phyloP scores from a whole-genome alignment of 495 filamentous ascomycete species.

The Amorphotheca resinae region DNA sequence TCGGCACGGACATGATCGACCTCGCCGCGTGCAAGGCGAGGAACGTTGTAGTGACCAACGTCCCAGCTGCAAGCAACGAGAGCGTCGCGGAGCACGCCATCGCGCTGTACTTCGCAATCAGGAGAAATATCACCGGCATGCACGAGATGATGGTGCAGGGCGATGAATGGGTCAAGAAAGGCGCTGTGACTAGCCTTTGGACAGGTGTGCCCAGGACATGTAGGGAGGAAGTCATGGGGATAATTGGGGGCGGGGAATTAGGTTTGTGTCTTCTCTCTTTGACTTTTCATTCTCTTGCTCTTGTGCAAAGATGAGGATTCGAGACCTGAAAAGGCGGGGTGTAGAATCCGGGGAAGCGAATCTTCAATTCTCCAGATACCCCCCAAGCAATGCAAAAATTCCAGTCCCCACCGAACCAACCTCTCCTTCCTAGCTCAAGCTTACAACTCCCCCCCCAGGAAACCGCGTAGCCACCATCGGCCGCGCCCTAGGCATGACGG shows the following conservation, averaged over 20 bases:
- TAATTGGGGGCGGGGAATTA: constrained; percentile 41
- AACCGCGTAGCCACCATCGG: constrained; percentile 23
- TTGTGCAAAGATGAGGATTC: too few relatives aligned
- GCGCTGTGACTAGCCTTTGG: constrained; percentile 22
- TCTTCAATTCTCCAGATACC: too few relatives aligned
- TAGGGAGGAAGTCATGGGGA: constrained; percentile 30
- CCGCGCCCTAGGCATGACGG: constrained; percentile 35
- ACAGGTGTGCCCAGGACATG: constrained; percentile 27
- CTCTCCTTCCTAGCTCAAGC: too few relatives aligned
- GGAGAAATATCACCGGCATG: constrained; percentile 34
- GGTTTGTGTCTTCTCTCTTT: constrained; percentile 21
- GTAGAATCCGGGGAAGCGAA: too few relatives aligned
- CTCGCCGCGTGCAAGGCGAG: constrained; percentile 29
- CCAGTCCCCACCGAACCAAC: too few relatives aligned
- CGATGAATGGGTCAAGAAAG: constrained; percentile 20
- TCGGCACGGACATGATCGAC: constrained; percentile 40
- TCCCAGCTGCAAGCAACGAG: constrained; percentile 36
- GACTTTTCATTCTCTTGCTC: too few relatives aligned
- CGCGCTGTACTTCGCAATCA: constrained; percentile 39
- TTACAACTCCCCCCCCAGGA: constrained; percentile 3
- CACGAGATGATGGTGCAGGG: constrained; percentile 26
- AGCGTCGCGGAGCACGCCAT: constrained; percentile 43
- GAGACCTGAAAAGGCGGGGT: too few relatives aligned
- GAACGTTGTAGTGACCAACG: constrained; percentile 34
- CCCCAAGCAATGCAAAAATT: too few relatives aligned